Percentiles rank a stretch among this genome's conserved stretches.
These are phyloP conservation scores for Picochlorum sp. DNA, from an alignment of 139 green algal species.

Conservation along the genomic window DNA sequence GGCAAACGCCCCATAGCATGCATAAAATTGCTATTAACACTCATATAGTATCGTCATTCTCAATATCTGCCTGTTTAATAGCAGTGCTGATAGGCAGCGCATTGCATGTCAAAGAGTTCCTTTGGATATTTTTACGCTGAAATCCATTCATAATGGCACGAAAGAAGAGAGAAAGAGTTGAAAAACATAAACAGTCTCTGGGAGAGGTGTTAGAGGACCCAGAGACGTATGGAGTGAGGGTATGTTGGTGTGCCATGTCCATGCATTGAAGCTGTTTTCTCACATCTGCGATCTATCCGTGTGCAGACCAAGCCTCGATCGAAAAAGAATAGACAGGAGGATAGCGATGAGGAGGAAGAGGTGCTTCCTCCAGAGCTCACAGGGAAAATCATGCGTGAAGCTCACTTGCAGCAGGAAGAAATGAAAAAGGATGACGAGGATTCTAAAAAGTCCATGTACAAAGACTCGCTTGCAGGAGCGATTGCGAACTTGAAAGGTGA, in stretches of 20 bases:
- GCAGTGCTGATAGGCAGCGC: too few relatives aligned
- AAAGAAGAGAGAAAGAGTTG: conserved; percentile 18
- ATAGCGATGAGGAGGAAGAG: conserved; percentile 21
- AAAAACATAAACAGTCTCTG: conserved; percentile 49
- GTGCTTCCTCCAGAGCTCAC: conserved; percentile 46
- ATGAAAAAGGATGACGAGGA: conserved; percentile 41
- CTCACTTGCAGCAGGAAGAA: conserved; percentile 75
- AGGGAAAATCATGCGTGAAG: conserved; percentile 66
- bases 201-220: conserved; percentile 59
- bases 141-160: conserved; percentile 13
- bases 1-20: too few relatives aligned
- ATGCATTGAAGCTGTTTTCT: not conserved
- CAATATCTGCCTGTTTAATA: too few relatives aligned
- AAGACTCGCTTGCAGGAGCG: conserved; percentile 4
- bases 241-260: conserved; percentile 18
- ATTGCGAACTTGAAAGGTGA: not conserved
- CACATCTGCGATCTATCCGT: not conserved
- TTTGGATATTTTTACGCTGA: too few relatives aligned
- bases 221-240: conserved; percentile 52
- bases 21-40: too few relatives aligned
- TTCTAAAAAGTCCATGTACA: conserved; percentile 11
- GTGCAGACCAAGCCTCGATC: conserved; percentile 44
- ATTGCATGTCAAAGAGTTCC: too few relatives aligned
- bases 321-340: conserved; percentile 30
- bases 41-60: too few relatives aligned